A percentile compares a stretch with the other conserved stretches of the same genome.
phyloP scores from a whole-genome alignment of 495 filamentous ascomycete species.

The Daldinia concentrica region DNA sequence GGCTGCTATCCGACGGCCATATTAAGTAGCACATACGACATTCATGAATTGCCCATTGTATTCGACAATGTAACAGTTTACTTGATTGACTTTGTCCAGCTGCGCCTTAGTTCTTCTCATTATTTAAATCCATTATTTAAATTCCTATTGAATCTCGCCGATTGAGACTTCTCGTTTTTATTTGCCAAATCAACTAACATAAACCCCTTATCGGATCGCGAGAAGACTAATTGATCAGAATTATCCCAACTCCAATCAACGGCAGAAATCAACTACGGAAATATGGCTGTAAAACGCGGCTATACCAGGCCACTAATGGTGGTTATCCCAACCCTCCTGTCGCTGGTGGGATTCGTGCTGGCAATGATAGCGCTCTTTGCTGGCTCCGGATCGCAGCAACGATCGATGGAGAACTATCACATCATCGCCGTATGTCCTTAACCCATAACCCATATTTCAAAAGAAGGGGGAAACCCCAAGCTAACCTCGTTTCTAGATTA shows the following conservation, averaged over 20 bases:
- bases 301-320: conserved; percentile 43
- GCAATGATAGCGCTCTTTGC: conserved; percentile 76
- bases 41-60: background rate
- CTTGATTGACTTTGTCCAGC: conserved; percentile 8
- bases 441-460: background rate
- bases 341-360: conserved; percentile 71
- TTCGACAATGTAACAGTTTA: background rate
- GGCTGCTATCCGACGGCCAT: background rate
- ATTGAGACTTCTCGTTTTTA: background rate
- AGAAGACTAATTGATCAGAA: background rate
- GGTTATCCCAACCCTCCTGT: conserved; percentile 56
- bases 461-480: conserved; percentile 24
- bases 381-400: conserved; percentile 62
- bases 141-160: background rate
- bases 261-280: conserved; percentile 1
- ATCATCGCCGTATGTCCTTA: conserved; percentile 68
- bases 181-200: background rate
- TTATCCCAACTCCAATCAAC: background rate
- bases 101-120: background rate
- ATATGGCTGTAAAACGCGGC: conserved; percentile 37
- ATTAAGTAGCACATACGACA: background rate
- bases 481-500: conserved; percentile 57
- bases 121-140: conserved; percentile 22
- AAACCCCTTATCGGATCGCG: background rate
- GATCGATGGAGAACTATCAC: conserved; percentile 65